These are phyloP conservation scores for Ophiostoma sp. DNA, from an alignment of 2,329 filamentous ascomycete species.

Conservation along the genomic window DNA sequence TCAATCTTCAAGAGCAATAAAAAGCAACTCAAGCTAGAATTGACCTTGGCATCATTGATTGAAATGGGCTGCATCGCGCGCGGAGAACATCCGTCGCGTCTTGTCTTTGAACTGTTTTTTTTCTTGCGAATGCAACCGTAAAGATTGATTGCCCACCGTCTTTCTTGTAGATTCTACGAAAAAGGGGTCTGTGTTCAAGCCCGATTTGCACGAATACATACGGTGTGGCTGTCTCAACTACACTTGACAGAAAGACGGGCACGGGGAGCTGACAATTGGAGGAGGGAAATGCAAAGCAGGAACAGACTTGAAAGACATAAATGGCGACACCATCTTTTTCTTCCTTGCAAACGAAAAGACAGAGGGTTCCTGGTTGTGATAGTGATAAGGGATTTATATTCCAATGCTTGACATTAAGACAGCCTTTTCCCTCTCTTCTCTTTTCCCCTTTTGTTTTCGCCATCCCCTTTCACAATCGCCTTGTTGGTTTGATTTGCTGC, in stretches of 20 bases:
- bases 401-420: background rate
- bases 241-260: background rate
- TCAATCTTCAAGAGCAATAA: background rate
- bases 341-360: background rate
- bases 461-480: background rate
- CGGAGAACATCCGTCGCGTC: background rate
- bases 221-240: background rate
- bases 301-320: background rate
- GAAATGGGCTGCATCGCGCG: background rate
- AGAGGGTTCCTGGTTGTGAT: background rate
- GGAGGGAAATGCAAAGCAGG: too few relatives aligned
- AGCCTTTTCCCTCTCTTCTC: background rate
- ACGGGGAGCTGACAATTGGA: conserved; percentile 1
- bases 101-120: background rate
- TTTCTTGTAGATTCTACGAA: background rate
- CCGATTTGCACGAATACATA: background rate
- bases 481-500: background rate
- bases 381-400: background rate
- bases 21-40: background rate
- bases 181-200: background rate
- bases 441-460: background rate
- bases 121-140: background rate
- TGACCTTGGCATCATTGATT: background rate
- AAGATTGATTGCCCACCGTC: background rate
- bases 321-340: background rate